Percentiles rank a stretch among this genome's conserved stretches.
Evolutionary conservation across 129 eudicot species (phyloP).

Genomic region (Centrapalus pauciflorus): DNA sequence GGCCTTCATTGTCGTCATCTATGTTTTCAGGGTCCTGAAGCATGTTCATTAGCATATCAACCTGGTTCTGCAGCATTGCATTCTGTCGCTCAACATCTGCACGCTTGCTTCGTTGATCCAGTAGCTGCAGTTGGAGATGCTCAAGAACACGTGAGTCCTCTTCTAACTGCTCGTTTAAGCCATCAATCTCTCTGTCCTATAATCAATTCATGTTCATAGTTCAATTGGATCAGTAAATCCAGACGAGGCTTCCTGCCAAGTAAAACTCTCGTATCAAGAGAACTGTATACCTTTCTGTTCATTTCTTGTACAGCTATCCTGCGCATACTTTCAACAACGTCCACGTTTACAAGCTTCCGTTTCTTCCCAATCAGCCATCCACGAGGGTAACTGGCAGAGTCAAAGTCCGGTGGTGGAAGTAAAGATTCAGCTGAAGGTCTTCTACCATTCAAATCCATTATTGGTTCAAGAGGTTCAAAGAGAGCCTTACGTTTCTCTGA

Average conservation of each 20-base stretch:
- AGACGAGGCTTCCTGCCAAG: not conserved
- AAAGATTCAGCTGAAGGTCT: slow-evolving; percentile 74
- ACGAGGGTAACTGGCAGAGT: slow-evolving; percentile 72
- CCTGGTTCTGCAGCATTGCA: slow-evolving; percentile 65
- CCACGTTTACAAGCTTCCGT: slow-evolving; percentile 90
- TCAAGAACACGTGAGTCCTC: slow-evolving; percentile 80
- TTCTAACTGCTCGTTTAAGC: slow-evolving; percentile 76
- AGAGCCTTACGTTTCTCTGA: slow-evolving; percentile 86
- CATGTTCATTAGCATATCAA: slow-evolving; percentile 87
- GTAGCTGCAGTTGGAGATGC: slow-evolving; percentile 84
- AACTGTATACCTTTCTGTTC: slow-evolving; percentile 94
- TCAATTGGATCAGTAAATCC: not conserved
- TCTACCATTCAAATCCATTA: slow-evolving; percentile 45
- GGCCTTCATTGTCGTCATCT: slow-evolving; percentile 40
- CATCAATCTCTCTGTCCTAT: slow-evolving; percentile 94
- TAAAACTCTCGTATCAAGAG: too few species aligned
- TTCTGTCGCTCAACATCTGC: slow-evolving; percentile 83
- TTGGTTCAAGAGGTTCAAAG: slow-evolving; percentile 85
- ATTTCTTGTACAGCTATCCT: slow-evolving; percentile 91
- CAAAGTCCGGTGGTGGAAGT: slow-evolving; percentile 98
- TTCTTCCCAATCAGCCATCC: slow-evolving; percentile 96
- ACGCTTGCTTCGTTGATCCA: slow-evolving; percentile 89
- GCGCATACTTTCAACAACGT: slow-evolving; percentile 96
- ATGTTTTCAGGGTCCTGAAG: slow-evolving; percentile 59
- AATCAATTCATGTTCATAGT: slow-evolving; percentile 2